Evolutionary conservation across 441 rosid species (phyloP), one percentile per base, ranked within the genome.

Genomic region (Brassica hybrid): DNA sequence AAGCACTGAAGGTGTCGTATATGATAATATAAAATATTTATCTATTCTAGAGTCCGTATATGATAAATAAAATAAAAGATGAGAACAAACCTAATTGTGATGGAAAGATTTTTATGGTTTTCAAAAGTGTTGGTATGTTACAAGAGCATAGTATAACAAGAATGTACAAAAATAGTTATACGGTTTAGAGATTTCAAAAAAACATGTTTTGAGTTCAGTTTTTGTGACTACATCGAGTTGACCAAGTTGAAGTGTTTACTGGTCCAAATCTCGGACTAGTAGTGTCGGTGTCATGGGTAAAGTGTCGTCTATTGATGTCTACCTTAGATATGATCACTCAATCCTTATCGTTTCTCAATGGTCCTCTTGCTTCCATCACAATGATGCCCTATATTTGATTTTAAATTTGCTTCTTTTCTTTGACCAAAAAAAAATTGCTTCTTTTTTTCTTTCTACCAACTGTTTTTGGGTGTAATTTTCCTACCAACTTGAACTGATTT

Each of bases 291-390:
- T 16, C 3, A 52, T 52, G 58, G 58, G 48, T 11, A 41, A 10
- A 14, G 19, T 52, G 58, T 52, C 58, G 10, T 52, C 58, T 50
- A 50, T 14, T 50, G 57, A 2, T 50, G 57, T 50, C 57, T 52
- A 16, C 58, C 21, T 14, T 52, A 16, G 19, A 52, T 16, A 52
- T 50, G 17, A 50, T 14, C 58, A 52, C 58, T 52, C 10, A 16
- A 52, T 52, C 58, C 58, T 52, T 52, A 52, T 52, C 58, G 58
- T 52, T 52, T 6, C 58, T 52, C 58, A 52, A 52, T n/a, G 18
- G 56, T 48, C 56, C 18, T 48, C 56, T 48, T 48, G 6, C 56
- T 48, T 48, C 56, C 56, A 48, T 8, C 23, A 21, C 23, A 21
- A 21, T 27, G 32, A 27, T 27, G 32, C 32, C 32, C 32, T 27